Evolutionary conservation across 768 basidiomycete species (phyloP).

Genomic region (Sarcomyxa edulis): DNA sequence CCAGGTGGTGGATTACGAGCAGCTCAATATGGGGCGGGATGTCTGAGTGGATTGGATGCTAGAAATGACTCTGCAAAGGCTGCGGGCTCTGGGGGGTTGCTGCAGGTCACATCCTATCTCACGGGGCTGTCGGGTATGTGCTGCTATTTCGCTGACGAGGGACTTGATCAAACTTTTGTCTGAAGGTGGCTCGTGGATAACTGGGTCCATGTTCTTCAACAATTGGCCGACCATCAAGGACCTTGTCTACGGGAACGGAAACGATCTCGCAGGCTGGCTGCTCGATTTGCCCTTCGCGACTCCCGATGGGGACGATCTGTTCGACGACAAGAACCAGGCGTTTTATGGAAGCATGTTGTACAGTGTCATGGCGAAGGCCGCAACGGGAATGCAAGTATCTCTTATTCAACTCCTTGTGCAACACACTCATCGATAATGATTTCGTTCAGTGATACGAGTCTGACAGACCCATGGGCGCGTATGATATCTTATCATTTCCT

Average conservation of each 20-base stretch:
- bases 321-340: conserved; percentile 40
- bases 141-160: not conserved
- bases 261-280: conserved; percentile 45
- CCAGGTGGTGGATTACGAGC: conserved; percentile 71
- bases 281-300: conserved; percentile 51
- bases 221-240: conserved; percentile 54
- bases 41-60: conserved; percentile 53
- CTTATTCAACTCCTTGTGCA: conserved; percentile 3
- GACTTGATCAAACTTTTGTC: not conserved
- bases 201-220: conserved; percentile 58
- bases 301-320: conserved; percentile 42
- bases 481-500: conserved; percentile 72
- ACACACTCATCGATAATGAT: no score
- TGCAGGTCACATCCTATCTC: conserved; percentile 69
- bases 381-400: conserved; percentile 48
- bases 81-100: conserved; percentile 59
- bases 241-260: conserved; percentile 56
- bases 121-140: conserved; percentile 57
- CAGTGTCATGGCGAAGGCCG: conserved; percentile 52
- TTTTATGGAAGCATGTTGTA: conserved; percentile 51
- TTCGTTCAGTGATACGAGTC: conserved; percentile 48
- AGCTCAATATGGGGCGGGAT: conserved; percentile 60
- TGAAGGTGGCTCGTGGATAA: conserved; percentile 64
- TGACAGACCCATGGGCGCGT: conserved; percentile 61
- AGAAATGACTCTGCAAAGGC: conserved; percentile 52